A percentile compares a stretch with the other conserved stretches of the same genome.
phyloP scores from a whole-genome alignment of 805 yeast genomes.

The Candida morakotiae region DNA sequence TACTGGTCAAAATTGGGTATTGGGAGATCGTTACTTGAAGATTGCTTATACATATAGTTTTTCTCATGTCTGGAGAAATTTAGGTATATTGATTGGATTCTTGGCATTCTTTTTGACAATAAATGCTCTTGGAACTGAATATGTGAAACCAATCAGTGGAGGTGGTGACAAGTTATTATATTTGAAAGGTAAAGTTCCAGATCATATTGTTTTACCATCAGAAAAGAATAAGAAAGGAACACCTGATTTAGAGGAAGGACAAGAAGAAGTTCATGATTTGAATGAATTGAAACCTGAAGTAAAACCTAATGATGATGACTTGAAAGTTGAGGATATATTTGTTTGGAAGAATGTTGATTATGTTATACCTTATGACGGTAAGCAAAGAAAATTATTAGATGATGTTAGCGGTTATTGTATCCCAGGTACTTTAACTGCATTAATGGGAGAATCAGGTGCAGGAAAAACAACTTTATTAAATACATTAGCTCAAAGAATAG shows the following conservation, averaged over 20 bases:
- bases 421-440: conserved; percentile 56
- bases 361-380: conserved; percentile 46
- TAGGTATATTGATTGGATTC: conserved; percentile 40
- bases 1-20: conserved; percentile 16
- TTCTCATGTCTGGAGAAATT: conserved; percentile 44
- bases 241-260: conserved; percentile 12
- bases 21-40: conserved; percentile 33
- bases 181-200: conserved; percentile 21
- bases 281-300: not conserved
- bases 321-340: conserved; percentile 46
- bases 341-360: conserved; percentile 63
- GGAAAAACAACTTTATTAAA: conserved; percentile 58
- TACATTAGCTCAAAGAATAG: conserved; percentile 49
- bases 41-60: conserved; percentile 30
- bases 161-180: conserved; percentile 30
- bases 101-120: conserved; percentile 14
- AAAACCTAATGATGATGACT: conserved; percentile 10
- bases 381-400: conserved; percentile 35
- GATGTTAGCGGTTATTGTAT: conserved; percentile 27
- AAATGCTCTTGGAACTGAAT: conserved; percentile 24
- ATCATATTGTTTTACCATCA: conserved; percentile 12
- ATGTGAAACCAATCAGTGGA: conserved; percentile 25
- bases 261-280: not conserved
- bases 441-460: conserved; percentile 65
- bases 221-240: conserved; percentile 6